A percentile compares a stretch with the other conserved stretches of the same genome.
These are phyloP conservation scores for Geotrichum ghanense DNA, from an alignment of 805 yeast species.

Conservation along the genomic window DNA sequence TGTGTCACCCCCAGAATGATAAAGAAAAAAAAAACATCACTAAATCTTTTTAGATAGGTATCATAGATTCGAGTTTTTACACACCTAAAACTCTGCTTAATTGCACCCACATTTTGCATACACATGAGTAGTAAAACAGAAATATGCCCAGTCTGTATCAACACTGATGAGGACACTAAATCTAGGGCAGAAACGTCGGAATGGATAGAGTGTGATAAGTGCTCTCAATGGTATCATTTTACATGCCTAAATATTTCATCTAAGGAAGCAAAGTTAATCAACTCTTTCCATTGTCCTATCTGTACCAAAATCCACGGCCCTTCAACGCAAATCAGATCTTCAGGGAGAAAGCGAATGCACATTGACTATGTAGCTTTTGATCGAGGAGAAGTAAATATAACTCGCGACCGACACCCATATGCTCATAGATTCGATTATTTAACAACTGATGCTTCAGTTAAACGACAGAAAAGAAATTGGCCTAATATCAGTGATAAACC, in stretches of 20 bases:
- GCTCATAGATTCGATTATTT: constrained; percentile 14
- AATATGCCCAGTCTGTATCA: not conserved
- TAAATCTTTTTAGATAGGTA: not conserved
- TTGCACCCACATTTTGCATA: not conserved
- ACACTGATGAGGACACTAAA: not conserved
- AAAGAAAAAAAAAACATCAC: too few species aligned
- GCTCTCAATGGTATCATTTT: constrained; percentile 44
- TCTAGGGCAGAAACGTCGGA: not conserved
- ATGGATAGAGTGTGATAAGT: constrained; percentile 49
- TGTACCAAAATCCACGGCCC: constrained; percentile 41
- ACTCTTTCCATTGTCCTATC: constrained; percentile 42
- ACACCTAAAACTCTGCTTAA: not conserved
- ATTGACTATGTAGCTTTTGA: constrained; percentile 74
- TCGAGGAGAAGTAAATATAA: constrained; percentile 48
- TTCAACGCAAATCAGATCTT: constrained; percentile 37
- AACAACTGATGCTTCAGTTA: constrained; percentile 11
- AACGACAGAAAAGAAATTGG: constrained; percentile 15
- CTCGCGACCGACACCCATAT: constrained; percentile 50
- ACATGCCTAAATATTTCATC: constrained; percentile 33
- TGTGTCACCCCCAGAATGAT: not conserved
- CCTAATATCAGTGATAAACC: constrained; percentile 14
- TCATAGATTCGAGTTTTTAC: not conserved
- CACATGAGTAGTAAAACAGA: not conserved
- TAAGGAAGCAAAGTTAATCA: constrained; percentile 29
- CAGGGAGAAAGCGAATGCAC: constrained; percentile 40